A percentile compares a stretch with the other conserved stretches of the same genome.
phyloP scores from a whole-genome alignment of 805 yeast species.

The Pichia thaimueangensis region DNA sequence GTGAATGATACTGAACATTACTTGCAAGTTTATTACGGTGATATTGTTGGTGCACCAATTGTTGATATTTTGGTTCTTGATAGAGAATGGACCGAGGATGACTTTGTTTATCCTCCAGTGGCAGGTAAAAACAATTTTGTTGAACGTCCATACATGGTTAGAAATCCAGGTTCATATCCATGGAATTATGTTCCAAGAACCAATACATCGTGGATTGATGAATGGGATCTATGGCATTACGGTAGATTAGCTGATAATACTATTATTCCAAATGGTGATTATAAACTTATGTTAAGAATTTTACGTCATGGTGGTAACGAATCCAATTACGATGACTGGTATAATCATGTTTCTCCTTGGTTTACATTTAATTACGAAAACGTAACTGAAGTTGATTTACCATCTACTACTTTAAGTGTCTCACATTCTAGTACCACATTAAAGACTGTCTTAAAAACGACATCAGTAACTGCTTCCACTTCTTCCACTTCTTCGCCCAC shows the following conservation, averaged over 20 bases:
- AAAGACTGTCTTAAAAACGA: background rate
- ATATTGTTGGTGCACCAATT: slow-evolving; percentile 8
- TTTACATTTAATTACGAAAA: background rate
- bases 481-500: background rate
- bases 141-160: slow-evolving; percentile 2
- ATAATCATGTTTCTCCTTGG: slow-evolving; percentile 10
- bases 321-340: slow-evolving; percentile 6
- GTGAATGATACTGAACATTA: slow-evolving; percentile 6
- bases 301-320: slow-evolving; percentile 5
- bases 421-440: background rate
- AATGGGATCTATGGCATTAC: slow-evolving; percentile 11
- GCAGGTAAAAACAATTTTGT: slow-evolving; percentile 4
- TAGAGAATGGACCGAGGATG: slow-evolving; percentile 9
- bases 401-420: background rate
- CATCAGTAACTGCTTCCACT: background rate
- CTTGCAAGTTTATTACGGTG: slow-evolving; percentile 5
- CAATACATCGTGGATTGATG: background rate
- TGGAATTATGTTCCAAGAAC: slow-evolving; percentile 5
- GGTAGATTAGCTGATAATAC: slow-evolving; percentile 3
- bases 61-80: slow-evolving; percentile 8
- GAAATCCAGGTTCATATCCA: slow-evolving; percentile 5
- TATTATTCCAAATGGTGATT: slow-evolving; percentile 6
- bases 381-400: slow-evolving; percentile 1
- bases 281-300: slow-evolving; percentile 5
- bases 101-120: slow-evolving; percentile 6